phyloP scores from a whole-genome alignment of 2,329 filamentous ascomycete species.

The Pezizomycotina sp. region DNA sequence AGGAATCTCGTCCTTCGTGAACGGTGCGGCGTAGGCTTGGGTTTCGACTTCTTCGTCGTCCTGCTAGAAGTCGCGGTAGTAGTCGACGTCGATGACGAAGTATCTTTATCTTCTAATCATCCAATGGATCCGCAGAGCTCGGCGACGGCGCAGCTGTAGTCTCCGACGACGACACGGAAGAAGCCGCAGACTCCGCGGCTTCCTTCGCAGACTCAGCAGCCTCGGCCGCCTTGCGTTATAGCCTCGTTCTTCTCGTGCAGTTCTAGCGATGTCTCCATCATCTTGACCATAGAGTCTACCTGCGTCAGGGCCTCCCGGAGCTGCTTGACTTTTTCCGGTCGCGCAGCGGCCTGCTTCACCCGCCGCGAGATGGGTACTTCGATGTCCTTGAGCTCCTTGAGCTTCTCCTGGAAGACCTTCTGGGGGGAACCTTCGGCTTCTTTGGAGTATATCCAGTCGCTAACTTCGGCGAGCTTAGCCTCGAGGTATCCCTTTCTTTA shows the following conservation, averaged over 20 bases:
- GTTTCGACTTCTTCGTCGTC: conserved; percentile 27
- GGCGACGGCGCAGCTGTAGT: conserved; percentile 6
- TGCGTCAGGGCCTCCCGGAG: conserved; percentile 25
- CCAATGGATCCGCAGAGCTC: conserved; percentile 5
- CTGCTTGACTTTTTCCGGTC: conserved; percentile 31
- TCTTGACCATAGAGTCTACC: conserved; percentile 13
- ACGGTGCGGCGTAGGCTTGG: conserved; percentile 46
- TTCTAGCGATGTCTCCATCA: conserved; percentile 16
- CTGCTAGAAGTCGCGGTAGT: conserved; percentile 28
- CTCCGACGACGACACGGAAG: no score
- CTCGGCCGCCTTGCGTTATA: conserved; percentile 8
- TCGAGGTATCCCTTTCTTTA: conserved; percentile 49
- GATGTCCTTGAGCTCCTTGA: conserved; percentile 61
- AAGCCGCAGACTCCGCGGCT: conserved; percentile 7
- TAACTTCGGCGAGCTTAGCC: conserved; percentile 48
- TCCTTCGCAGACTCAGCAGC: conserved; percentile 6
- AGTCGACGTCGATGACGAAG: conserved; percentile 30
- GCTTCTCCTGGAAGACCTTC: conserved; percentile 56
- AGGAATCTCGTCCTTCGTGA: conserved; percentile 55
- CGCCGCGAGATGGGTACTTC: conserved; percentile 62
- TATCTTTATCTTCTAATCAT: conserved; percentile 7
- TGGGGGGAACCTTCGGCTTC: conserved; percentile 62
- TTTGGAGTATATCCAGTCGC: conserved; percentile 73
- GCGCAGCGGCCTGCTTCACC: conserved; percentile 36
- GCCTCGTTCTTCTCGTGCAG: conserved; percentile 8